These are phyloP conservation scores for Acorus gramineus DNA, from an alignment of 106 monocot genomes.

Conservation along the genomic window DNA sequence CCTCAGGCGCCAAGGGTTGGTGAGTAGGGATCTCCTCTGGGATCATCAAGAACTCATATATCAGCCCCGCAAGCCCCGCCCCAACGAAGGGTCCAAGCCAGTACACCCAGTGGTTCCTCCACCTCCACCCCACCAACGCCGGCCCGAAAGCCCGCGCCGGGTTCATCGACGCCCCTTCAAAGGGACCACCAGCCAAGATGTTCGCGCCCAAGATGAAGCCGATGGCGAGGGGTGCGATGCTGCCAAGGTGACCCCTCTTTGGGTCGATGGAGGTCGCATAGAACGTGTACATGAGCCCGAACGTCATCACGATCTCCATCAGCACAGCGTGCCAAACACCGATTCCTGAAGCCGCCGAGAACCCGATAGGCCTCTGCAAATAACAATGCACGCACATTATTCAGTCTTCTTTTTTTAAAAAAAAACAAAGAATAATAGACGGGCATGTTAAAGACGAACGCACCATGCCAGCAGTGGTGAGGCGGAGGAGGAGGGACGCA, in stretches of 20 bases:
- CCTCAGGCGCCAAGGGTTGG: conserved; percentile 79
- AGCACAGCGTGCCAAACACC: conserved; percentile 44
- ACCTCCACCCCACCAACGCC: conserved; percentile 63
- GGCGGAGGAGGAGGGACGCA: conserved; percentile 22
- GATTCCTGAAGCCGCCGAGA: conserved; percentile 41
- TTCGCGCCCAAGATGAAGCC: conserved; percentile 77
- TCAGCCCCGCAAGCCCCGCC: conserved; percentile 47
- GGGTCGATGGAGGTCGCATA: conserved; percentile 77
- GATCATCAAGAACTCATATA: conserved; percentile 78
- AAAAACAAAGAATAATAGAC: background rate
- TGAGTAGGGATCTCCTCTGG: conserved; percentile 33
- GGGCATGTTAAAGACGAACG: background rate
- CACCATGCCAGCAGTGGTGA: conserved; percentile 22
- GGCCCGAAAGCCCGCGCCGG: conserved; percentile 80
- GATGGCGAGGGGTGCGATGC: conserved; percentile 61
- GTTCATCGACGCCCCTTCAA: conserved; percentile 88
- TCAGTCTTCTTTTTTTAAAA: too few relatives aligned
- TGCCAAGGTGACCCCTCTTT: conserved; percentile 50
- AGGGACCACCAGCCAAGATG: conserved; percentile 69
- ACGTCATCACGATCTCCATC: conserved; percentile 64
- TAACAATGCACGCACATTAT: too few relatives aligned
- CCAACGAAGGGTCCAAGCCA: conserved; percentile 79
- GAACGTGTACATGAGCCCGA: conserved; percentile 71
- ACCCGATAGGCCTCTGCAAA: conserved; percentile 49
- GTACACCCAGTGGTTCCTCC: conserved; percentile 80